Conservation (phyloP, 2,329 filamentous ascomycete species). For the Neonectria sp. region DNA sequence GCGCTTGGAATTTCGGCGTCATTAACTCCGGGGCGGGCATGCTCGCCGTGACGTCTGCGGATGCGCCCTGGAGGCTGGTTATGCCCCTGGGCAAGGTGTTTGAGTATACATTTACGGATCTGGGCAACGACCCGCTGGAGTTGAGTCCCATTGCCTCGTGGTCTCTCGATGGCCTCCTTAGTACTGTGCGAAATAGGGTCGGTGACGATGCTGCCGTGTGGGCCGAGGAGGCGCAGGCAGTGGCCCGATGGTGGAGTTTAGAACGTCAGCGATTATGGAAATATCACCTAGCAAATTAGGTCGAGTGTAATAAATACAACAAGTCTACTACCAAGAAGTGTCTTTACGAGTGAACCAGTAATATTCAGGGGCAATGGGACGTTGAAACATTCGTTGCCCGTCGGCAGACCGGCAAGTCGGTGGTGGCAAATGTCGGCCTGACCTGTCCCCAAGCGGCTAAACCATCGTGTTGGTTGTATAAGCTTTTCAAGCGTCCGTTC, state of each 20-base stretch:
- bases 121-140: conserved; percentile 49
- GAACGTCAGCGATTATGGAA: conserved; percentile 45
- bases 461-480: background rate
- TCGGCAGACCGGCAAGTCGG: background rate
- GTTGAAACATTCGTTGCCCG: too few relatives aligned
- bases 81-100: conserved; percentile 51
- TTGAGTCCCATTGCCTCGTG: conserved; percentile 46
- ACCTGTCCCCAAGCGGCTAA: background rate
- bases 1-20: conserved; percentile 53
- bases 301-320: background rate
- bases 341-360: background rate
- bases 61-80: conserved; percentile 51
- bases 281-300: conserved; percentile 3
- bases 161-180: conserved; percentile 42
- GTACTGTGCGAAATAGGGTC: conserved; percentile 36
- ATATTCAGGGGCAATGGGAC: too few relatives aligned
- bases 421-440: background rate
- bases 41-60: conserved; percentile 50
- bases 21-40: conserved; percentile 54
- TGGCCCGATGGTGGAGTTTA: conserved; percentile 43
- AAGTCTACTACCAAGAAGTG: background rate
- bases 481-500: background rate
- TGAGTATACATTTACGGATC: conserved; percentile 52
- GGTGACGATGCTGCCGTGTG: conserved; percentile 48
- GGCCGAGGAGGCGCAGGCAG: conserved; percentile 44